Evolutionary conservation across 177 flowering plant species (phyloP).

Genomic region (Vitis hybrid): DNA sequence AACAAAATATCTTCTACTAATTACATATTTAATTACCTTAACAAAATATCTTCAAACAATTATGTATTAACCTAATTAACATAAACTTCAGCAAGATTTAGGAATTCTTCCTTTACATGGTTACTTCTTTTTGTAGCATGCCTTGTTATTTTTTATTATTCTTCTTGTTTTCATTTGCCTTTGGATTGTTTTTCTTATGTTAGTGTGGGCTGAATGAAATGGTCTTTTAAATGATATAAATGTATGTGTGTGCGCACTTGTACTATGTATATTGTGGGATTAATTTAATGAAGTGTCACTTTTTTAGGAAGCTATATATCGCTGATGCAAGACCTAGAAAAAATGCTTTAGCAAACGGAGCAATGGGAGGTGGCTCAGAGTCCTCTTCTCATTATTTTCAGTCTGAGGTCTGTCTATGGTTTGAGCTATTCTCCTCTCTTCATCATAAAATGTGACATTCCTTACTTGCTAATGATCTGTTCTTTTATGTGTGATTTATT

Average conservation of each 20-base stretch:
- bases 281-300: conserved; percentile 4
- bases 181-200: no score
- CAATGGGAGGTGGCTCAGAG: conserved; percentile 99
- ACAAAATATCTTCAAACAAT: no score
- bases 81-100: no score
- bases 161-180: no score
- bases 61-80: no score
- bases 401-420: conserved; percentile 69
- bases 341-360: conserved; percentile 99
- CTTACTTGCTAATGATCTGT: conserved; percentile 9
- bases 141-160: no score
- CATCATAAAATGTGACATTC: background rate
- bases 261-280: background rate
- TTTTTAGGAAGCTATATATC: conserved; percentile 85
- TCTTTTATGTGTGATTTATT: background rate
- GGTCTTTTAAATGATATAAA: background rate
- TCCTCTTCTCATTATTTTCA: conserved; percentile 94
- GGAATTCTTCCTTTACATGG: no score
- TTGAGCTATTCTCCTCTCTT: conserved; percentile 13
- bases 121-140: no score
- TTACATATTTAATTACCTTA: background rate
- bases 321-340: conserved; percentile 99
- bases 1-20: background rate
- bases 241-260: background rate
- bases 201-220: no score